phyloP scores from a whole-genome alignment of 23 red algal genomes.

The Cyanidioschyzon merolae region DNA sequence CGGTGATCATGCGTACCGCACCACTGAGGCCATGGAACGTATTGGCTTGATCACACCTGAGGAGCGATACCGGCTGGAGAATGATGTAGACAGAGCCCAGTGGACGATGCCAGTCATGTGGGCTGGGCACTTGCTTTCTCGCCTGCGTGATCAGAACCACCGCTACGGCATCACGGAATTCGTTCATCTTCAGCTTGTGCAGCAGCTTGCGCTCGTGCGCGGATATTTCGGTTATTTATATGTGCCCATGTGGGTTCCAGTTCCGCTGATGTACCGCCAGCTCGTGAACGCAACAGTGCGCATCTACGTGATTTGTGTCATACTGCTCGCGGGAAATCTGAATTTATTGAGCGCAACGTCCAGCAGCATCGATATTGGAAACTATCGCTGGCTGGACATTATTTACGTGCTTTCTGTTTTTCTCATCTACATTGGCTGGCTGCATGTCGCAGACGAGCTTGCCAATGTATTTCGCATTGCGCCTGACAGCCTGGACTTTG shows the following conservation, averaged over 20 bases:
- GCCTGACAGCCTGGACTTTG: constrained; percentile 2
- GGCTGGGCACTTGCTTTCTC: constrained; percentile 1
- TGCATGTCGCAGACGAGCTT: constrained; percentile 17
- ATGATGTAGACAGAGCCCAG: not conserved
- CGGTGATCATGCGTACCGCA: not conserved
- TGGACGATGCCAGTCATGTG: constrained; percentile 13
- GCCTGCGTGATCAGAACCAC: constrained; percentile 14
- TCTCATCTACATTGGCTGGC: constrained; percentile 12
- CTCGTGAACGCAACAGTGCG: constrained; percentile 13
- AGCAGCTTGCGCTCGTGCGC: constrained; percentile 1
- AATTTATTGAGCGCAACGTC: not conserved
- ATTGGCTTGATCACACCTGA: constrained; percentile 10
- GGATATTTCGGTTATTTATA: not conserved
- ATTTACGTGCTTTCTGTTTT: not conserved
- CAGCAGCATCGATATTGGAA: not conserved
- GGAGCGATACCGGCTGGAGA: constrained; percentile 4
- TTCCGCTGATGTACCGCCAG: constrained; percentile 17
- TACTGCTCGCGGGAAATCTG: constrained; percentile 10
- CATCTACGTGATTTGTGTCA: not conserved
- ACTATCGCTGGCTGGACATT: not conserved
- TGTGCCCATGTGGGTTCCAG: constrained; percentile 1
- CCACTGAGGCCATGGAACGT: not conserved
- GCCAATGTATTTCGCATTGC: not conserved
- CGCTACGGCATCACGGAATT: constrained; percentile 2
- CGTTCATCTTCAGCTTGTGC: not conserved